Conservation (phyloP, 441 rosid species). For the Gossypium gossypioides region DNA sequence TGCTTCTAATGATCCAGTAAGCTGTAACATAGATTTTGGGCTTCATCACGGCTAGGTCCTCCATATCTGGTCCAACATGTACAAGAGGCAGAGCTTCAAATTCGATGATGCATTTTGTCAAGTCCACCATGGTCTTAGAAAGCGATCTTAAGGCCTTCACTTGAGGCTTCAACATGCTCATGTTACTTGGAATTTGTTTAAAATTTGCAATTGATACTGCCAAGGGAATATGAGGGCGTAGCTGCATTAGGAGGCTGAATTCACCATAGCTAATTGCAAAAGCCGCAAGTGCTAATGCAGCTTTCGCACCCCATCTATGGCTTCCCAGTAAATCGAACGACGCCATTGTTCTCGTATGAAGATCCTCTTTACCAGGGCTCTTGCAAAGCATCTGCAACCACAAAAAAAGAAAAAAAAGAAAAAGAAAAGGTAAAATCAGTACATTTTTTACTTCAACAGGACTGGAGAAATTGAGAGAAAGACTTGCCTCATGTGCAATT, state of each 20-base stretch:
- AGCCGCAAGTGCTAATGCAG: constrained; percentile 57
- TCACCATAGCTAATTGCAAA: constrained; percentile 51
- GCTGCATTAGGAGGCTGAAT: constrained; percentile 45
- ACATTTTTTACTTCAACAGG: neutral
- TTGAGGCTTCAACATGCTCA: constrained; percentile 36
- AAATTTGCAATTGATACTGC: constrained; percentile 51
- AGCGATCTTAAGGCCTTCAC: constrained; percentile 42
- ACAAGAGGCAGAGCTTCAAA: constrained; percentile 43
- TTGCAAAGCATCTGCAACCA: constrained; percentile 40
- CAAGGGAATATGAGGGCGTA: constrained; percentile 34
- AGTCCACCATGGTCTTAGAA: constrained; percentile 39
- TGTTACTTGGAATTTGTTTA: constrained; percentile 37
- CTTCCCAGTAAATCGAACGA: constrained; percentile 49
- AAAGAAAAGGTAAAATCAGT: neutral
- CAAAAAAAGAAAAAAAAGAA: neutral
- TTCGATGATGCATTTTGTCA: constrained; percentile 44
- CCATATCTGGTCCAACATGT: constrained; percentile 31
- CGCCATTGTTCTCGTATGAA: constrained; percentile 42
- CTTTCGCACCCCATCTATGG: constrained; percentile 69
- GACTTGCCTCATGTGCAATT: constrained; percentile 41
- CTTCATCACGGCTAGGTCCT: constrained; percentile 32
- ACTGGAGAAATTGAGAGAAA: neutral
- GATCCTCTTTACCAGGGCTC: constrained; percentile 26
- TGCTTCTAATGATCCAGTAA: constrained; percentile 54
- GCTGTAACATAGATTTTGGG: constrained; percentile 44